Evolutionary conservation across 106 monocot species (phyloP).

Genomic region (Hemerocallis citrina): DNA sequence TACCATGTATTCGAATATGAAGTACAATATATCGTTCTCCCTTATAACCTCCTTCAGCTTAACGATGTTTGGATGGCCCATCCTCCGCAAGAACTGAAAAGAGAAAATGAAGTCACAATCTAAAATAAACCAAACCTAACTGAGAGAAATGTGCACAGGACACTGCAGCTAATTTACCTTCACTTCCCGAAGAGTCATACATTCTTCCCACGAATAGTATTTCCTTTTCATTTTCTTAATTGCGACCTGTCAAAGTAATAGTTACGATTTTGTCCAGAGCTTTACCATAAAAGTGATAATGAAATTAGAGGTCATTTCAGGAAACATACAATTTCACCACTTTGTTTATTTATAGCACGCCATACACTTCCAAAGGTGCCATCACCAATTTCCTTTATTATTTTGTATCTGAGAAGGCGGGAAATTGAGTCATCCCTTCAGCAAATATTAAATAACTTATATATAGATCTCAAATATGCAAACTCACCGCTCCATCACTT

Average conservation of each 20-base stretch:
- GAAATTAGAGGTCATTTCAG: background rate
- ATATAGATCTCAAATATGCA: background rate
- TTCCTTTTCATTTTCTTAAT: constrained; percentile 98
- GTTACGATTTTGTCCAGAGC: background rate
- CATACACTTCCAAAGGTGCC: constrained; percentile 79
- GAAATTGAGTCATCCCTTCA: background rate
- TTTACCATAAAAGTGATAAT: background rate
- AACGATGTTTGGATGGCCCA: constrained; percentile 98
- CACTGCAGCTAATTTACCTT: constrained; percentile 46
- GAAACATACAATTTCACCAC: constrained; percentile 55
- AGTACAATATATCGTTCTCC: constrained; percentile 77
- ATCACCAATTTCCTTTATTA: constrained; percentile 83
- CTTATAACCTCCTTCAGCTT: constrained; percentile 96
- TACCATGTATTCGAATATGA: constrained; percentile 99
- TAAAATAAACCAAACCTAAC: background rate
- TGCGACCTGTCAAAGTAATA: constrained; percentile 60
- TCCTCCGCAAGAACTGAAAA: constrained; percentile 64
- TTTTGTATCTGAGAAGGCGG: constrained; percentile 42
- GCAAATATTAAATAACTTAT: background rate
- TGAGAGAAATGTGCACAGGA: background rate
- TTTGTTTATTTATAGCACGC: constrained; percentile 64
- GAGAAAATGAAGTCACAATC: background rate
- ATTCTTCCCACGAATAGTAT: constrained; percentile 98
- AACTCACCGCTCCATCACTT: constrained; percentile 41
- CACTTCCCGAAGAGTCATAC: constrained; percentile 93